Evolutionary conservation across 495 filamentous ascomycete species (phyloP).

Genomic region (Lepidopterella palustris): DNA sequence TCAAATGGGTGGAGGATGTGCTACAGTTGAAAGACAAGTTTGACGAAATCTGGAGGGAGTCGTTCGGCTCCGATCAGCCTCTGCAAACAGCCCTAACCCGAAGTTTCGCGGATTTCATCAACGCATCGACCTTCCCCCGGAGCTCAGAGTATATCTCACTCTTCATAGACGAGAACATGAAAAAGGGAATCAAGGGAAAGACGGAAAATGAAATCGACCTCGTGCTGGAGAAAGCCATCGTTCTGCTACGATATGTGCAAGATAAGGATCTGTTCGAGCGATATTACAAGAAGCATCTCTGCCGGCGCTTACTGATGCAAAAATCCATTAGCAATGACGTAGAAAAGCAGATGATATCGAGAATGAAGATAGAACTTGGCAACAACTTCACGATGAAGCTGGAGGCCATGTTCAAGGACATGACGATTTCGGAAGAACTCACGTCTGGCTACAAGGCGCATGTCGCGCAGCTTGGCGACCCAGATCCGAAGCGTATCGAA

Average conservation of each 20-base stretch:
- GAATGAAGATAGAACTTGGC: constrained; percentile 93
- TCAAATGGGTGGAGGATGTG: constrained; percentile 93
- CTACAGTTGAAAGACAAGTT: constrained; percentile 86
- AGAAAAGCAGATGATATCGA: constrained; percentile 90
- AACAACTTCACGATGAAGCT: constrained; percentile 89
- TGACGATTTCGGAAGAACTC: constrained; percentile 84
- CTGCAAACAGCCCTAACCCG: constrained; percentile 74
- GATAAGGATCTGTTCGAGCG: constrained; percentile 96
- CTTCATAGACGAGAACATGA: constrained; percentile 95
- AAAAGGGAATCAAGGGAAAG: constrained; percentile 87
- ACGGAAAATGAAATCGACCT: constrained; percentile 83
- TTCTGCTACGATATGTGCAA: constrained; percentile 72
- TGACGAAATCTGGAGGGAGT: constrained; percentile 61
- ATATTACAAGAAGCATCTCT: constrained; percentile 98
- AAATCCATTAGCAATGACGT: constrained; percentile 82
- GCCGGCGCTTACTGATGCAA: constrained; percentile 73
- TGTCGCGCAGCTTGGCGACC: constrained; percentile 55
- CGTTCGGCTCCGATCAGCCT: constrained; percentile 68
- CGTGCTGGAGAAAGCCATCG: constrained; percentile 85
- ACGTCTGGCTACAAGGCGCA: constrained; percentile 66
- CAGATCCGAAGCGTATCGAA: constrained; percentile 63
- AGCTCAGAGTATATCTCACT: constrained; percentile 90
- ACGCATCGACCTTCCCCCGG: constrained; percentile 56
- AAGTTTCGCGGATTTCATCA: constrained; percentile 88
- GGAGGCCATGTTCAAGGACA: constrained; percentile 98